Evolutionary conservation across 768 basidiomycete species (phyloP), one percentile per base, ranked within the genome.

Genomic region (Daedaleopsis sinensis): DNA sequence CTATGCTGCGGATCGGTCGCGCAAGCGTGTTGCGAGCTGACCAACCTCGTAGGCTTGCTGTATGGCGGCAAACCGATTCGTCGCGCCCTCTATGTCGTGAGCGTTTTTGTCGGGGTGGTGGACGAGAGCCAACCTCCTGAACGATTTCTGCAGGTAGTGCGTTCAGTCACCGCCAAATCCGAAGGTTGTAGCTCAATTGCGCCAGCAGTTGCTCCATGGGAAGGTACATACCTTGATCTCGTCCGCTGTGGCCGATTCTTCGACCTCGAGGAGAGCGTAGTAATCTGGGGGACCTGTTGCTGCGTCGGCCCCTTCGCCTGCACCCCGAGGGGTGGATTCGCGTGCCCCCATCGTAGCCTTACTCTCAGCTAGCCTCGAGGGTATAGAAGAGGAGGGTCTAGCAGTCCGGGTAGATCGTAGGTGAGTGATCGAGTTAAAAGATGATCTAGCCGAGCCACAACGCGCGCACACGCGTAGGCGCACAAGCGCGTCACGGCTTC

Each of bases 41-140:
- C 82, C 53, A 64, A 91, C 95, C 82, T 98, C 97, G 69, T 98
- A 98, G 5, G 97, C 97, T 69, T 96, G 93, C 68, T 98, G 97
- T 9, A 99, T 76, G 18, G 84, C 76, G 1, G 96, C 90, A 71
- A 98, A 99, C 13, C 89, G 84, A 66, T 90, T 79, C 0, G 94
- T 98, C 0, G 97, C 87, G 39, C 85, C 93, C 64, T 96, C 93
- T 4, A 91, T 73, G 68, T 96, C 88, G 63, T 87, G 80, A 49
- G 83, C 79, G 69, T 98, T 98, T 77, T 98, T 92, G 72, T 94
- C 93, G 2, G 93, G 93, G 71, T 94, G 91, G 74, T 92, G 88
- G 42, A 93, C 78, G 43, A 96, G 82, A 10, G 95, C 95, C 15
- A 94, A 82, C 69, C 83, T 86, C 60, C 95, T 82, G 73, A 95